Evolutionary conservation across 2,329 filamentous ascomycete species (phyloP).

Genomic region (Colletotrichum trifolii): DNA sequence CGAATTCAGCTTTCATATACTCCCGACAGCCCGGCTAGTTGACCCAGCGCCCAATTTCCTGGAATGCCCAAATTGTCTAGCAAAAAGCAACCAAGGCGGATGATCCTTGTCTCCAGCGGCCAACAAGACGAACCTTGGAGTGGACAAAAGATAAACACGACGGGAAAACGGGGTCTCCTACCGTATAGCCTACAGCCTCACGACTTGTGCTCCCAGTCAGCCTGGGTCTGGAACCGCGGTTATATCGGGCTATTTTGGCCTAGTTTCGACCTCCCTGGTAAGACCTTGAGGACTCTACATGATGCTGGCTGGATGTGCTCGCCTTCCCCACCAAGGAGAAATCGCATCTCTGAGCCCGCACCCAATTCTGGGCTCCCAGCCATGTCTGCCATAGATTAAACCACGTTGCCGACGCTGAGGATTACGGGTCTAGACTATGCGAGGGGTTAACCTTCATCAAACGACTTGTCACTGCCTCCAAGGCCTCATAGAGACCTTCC

Average conservation of each 20-base stretch:
- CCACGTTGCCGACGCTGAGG: constrained; percentile 6
- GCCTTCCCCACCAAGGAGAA: constrained; percentile 22
- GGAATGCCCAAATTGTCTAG: no score
- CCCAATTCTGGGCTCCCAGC: constrained; percentile 1
- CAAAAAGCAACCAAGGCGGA: no score
- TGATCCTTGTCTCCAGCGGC: no score
- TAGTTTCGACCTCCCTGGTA: constrained; percentile 18
- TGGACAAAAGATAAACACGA: no score
- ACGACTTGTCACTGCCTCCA: constrained; percentile 1
- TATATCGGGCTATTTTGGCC: constrained; percentile 6
- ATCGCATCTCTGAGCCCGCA: background rate
- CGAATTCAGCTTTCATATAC: no score
- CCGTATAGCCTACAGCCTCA: background rate
- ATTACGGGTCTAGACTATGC: constrained; percentile 1
- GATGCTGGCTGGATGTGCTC: background rate
- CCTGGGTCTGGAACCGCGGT: constrained; percentile 19
- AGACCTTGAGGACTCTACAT: constrained; percentile 11
- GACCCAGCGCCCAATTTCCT: no score
- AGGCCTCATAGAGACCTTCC: background rate
- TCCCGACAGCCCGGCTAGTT: no score
- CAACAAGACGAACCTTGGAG: no score
- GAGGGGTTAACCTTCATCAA: background rate
- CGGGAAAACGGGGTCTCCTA: background rate
- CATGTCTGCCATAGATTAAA: constrained; percentile 18
- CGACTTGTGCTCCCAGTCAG: constrained; percentile 23